Evolutionary conservation across 441 rosid species (phyloP).

Genomic region (Pelargonium cotyledonis): DNA sequence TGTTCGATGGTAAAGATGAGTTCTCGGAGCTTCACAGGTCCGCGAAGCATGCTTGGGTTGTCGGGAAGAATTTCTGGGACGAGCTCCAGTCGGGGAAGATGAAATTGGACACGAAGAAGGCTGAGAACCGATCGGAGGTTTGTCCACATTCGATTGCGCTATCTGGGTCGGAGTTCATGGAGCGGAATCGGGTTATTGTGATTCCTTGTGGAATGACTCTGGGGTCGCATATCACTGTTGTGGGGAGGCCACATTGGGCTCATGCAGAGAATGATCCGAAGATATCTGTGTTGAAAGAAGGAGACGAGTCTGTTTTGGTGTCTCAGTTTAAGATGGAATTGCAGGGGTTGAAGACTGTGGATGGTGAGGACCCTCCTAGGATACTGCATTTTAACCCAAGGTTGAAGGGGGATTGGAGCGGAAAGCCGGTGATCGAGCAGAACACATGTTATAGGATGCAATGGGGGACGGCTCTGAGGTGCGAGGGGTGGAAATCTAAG

Average conservation of each 20-base stretch:
- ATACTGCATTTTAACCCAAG: slow-evolving; percentile 1
- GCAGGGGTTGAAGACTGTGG: not conserved
- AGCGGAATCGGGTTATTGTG: slow-evolving; percentile 37
- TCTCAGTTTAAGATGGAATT: not conserved
- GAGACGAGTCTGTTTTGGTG: not conserved
- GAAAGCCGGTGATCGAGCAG: not conserved
- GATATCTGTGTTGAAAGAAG: slow-evolving; percentile 15
- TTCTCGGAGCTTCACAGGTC: slow-evolving; percentile 39
- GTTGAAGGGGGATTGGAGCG: slow-evolving; percentile 3
- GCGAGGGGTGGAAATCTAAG: slow-evolving; percentile 4
- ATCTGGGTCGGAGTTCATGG: slow-evolving; percentile 35
- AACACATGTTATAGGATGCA: not conserved
- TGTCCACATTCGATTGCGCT: slow-evolving; percentile 38
- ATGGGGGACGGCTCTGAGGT: not conserved
- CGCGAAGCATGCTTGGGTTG: slow-evolving; percentile 34
- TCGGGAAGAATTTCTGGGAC: slow-evolving; percentile 38
- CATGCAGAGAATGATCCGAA: slow-evolving; percentile 32
- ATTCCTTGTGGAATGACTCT: slow-evolving; percentile 40
- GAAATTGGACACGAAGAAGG: slow-evolving; percentile 6
- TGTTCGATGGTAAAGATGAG: slow-evolving; percentile 36
- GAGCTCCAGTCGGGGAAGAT: slow-evolving; percentile 28
- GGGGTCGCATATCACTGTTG: slow-evolving; percentile 42
- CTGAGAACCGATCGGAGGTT: slow-evolving; percentile 27
- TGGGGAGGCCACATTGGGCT: slow-evolving; percentile 43
- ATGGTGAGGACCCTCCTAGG: not conserved